Conservation (phyloP, 1,284 basidiomycete genomes). For the Cutaneotrichosporon cavernicola region DNA sequence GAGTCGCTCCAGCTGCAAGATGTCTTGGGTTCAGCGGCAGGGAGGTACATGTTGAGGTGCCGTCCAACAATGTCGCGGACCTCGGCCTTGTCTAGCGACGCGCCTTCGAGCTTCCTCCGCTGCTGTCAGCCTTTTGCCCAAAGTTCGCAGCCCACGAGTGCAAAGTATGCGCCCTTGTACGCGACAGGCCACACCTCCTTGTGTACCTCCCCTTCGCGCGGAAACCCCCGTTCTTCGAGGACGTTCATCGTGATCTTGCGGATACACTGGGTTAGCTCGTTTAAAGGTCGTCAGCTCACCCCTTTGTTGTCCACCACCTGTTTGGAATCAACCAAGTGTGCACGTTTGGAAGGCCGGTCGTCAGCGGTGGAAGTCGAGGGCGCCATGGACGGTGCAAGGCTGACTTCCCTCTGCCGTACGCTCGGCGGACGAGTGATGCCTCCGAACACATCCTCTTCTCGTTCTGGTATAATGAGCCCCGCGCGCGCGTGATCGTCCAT, state of each 20-base stretch:
- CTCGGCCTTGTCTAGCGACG: conserved; percentile 34
- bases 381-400: conserved; percentile 12
- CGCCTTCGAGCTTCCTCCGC: conserved; percentile 23
- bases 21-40: neutral
- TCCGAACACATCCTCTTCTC: conserved; percentile 46
- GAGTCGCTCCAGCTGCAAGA: neutral
- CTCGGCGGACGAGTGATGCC: conserved; percentile 9
- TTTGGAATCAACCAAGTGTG: conserved; percentile 25
- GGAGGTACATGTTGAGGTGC: conserved; percentile 50
- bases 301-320: conserved; percentile 20
- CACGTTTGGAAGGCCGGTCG: neutral
- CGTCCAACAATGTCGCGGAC: conserved; percentile 36
- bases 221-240: conserved; percentile 37
- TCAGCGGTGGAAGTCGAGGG: neutral
- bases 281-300: conserved; percentile 3
- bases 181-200: conserved; percentile 48
- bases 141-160: conserved; percentile 38
- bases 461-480: conserved; percentile 34
- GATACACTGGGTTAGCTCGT: conserved; percentile 33
- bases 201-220: conserved; percentile 39
- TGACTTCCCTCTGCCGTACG: neutral
- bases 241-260: conserved; percentile 43
- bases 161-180: conserved; percentile 48
- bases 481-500: conserved; percentile 28
- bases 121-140: conserved; percentile 12